phyloP scores from a whole-genome alignment of 164 flowering plant genomes.

The Dillenia turbinata region DNA sequence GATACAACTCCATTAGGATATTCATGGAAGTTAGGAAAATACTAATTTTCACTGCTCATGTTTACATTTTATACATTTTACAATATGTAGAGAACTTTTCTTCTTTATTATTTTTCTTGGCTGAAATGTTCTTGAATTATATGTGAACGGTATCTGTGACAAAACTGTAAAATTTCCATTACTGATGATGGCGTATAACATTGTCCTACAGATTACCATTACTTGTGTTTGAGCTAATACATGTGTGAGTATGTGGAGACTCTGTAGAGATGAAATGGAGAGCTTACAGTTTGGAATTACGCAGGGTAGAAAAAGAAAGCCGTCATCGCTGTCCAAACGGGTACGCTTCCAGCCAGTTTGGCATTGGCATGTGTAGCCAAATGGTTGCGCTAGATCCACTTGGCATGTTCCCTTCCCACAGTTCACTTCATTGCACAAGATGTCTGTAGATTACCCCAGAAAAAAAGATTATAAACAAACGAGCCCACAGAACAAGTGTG shows the following conservation, averaged over 20 bases:
- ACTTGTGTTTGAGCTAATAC: too few species aligned
- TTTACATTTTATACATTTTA: too few species aligned
- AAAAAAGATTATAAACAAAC: background rate
- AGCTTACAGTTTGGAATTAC: slow-evolving; percentile 48
- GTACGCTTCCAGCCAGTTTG: slow-evolving; percentile 56
- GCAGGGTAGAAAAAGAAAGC: slow-evolving; percentile 43
- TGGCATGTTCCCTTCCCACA: slow-evolving; percentile 71
- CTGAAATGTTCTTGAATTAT: background rate
- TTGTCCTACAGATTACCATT: background rate
- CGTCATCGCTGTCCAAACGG: slow-evolving; percentile 17
- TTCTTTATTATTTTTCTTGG: background rate
- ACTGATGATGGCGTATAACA: too few species aligned
- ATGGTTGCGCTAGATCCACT: slow-evolving; percentile 19
- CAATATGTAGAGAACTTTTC: too few species aligned
- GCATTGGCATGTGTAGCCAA: slow-evolving; percentile 49
- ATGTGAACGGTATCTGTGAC: background rate
- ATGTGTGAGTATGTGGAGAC: too few species aligned
- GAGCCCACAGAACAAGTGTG: background rate
- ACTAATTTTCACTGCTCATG: too few species aligned
- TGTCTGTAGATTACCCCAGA: slow-evolving; percentile 21
- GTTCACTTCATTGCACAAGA: slow-evolving; percentile 41
- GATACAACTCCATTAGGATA: background rate
- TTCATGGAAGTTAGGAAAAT: too few species aligned
- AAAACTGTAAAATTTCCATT: too few species aligned
- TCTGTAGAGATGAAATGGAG: too few species aligned